Conservation (phyloP, 108 stramenopile species). For the Fistulifera pelliculosa region DNA sequence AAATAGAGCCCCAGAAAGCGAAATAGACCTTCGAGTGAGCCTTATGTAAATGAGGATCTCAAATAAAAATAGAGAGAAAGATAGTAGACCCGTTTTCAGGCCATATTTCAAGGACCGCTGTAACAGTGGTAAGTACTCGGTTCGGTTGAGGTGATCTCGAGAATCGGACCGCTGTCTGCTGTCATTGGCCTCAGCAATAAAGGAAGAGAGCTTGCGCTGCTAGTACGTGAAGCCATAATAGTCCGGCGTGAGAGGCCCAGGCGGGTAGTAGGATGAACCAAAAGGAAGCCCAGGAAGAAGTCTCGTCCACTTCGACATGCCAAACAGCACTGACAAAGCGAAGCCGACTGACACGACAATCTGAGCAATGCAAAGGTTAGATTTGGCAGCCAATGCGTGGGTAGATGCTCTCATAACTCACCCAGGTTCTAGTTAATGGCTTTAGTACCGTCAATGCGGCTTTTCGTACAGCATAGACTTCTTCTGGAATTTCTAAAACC, state of each 20-base stretch:
- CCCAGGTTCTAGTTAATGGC: conserved; percentile 79
- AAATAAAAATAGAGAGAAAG: conserved; percentile 66
- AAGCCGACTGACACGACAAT: conserved; percentile 72
- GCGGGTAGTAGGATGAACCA: conserved; percentile 73
- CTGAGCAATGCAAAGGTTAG: conserved; percentile 28
- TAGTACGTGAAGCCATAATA: conserved; percentile 51
- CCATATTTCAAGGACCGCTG: conserved; percentile 80
- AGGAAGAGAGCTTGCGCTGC: conserved; percentile 66
- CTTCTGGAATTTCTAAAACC: conserved; percentile 66
- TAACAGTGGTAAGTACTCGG: conserved; percentile 75
- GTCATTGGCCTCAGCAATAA: conserved; percentile 76
- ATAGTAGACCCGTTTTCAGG: conserved; percentile 76
- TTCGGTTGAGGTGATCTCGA: conserved; percentile 72
- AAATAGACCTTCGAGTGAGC: conserved; percentile 30
- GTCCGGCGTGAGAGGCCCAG: conserved; percentile 66
- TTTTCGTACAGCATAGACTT: conserved; percentile 72
- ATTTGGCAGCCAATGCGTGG: not conserved
- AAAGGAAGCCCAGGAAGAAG: conserved; percentile 45
- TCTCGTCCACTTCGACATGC: conserved; percentile 54
- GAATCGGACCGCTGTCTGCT: conserved; percentile 72
- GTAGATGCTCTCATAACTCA: conserved; percentile 25
- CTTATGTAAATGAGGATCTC: conserved; percentile 64
- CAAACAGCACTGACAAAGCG: conserved; percentile 53
- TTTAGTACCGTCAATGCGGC: conserved; percentile 66
- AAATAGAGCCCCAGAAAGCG: conserved; percentile 32